A percentile compares a stretch with the other conserved stretches of the same genome.
phyloP scores from a whole-genome alignment of 2,329 filamentous ascomycete genomes.

The Alternaria sp. region DNA sequence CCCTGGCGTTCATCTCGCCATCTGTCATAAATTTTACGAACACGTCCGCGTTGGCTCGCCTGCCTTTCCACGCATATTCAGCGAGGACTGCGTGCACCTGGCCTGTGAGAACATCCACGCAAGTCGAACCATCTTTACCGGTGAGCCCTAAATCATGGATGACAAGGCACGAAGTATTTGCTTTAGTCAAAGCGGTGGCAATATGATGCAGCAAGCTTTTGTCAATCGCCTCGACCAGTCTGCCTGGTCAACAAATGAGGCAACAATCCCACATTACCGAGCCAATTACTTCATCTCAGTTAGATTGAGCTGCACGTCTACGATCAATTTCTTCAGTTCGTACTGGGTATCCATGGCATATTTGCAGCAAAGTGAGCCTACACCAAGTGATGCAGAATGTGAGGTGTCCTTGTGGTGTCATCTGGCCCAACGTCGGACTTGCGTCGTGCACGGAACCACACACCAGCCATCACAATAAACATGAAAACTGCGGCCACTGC shows the following conservation, averaged over 20 bases:
- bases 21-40: slow-evolving; percentile 51
- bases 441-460: slow-evolving; percentile 43
- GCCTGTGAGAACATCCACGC: slow-evolving; percentile 45
- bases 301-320: slow-evolving; percentile 37
- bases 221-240: slow-evolving; percentile 39
- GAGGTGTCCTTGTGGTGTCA: slow-evolving; percentile 42
- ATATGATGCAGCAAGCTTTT: slow-evolving; percentile 42
- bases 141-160: slow-evolving; percentile 44
- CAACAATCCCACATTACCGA: slow-evolving; percentile 39
- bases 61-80: slow-evolving; percentile 37
- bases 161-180: slow-evolving; percentile 31
- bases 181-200: slow-evolving; percentile 45
- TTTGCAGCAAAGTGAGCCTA: slow-evolving; percentile 28
- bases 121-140: slow-evolving; percentile 47
- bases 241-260: slow-evolving; percentile 41
- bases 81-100: slow-evolving; percentile 44
- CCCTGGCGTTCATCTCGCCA: slow-evolving; percentile 52
- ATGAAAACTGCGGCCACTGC: slow-evolving; percentile 41
- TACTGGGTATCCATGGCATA: slow-evolving; percentile 22
- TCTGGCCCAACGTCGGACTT: slow-evolving; percentile 36
- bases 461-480: slow-evolving; percentile 48
- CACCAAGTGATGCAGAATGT: slow-evolving; percentile 32
- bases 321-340: slow-evolving; percentile 24
- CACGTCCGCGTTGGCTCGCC: slow-evolving; percentile 40
- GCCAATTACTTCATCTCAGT: slow-evolving; percentile 40